Evolutionary conservation across 1,284 basidiomycete genomes (phyloP).

Genomic region (Vanrija sp.): DNA sequence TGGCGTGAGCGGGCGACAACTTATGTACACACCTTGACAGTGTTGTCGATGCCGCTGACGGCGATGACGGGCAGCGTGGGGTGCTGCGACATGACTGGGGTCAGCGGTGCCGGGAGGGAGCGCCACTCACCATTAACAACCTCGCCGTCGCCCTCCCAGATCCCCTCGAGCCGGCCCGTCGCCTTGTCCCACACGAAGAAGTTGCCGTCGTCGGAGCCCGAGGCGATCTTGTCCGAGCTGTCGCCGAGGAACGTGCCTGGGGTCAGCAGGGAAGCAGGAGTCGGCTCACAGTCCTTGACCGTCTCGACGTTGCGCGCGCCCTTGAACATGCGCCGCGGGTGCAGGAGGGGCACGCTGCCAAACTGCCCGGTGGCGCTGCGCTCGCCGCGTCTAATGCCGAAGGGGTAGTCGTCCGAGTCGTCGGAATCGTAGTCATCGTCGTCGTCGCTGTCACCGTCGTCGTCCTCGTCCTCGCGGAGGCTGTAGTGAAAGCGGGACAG

Average conservation of each 20-base stretch:
- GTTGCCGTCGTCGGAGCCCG: conserved; percentile 82
- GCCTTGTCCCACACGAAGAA: conserved; percentile 75
- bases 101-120: not conserved
- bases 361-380: conserved; percentile 25
- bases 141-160: conserved; percentile 74
- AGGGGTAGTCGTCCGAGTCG: conserved; percentile 5
- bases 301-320: conserved; percentile 82
- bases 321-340: conserved; percentile 63
- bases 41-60: conserved; percentile 82
- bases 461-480: conserved; percentile 29
- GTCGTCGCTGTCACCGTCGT: conserved; percentile 18
- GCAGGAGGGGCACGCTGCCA: conserved; percentile 56
- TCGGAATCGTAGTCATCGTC: conserved; percentile 15
- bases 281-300: conserved; percentile 75
- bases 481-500: conserved; percentile 45
- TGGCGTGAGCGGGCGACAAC: not conserved
- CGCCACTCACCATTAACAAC: conserved; percentile 64
- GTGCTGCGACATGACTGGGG: conserved; percentile 66
- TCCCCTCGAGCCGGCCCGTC: conserved; percentile 62
- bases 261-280: not conserved
- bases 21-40: conserved; percentile 65
- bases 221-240: conserved; percentile 69
- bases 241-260: conserved; percentile 80
- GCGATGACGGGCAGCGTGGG: conserved; percentile 74
- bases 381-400: not conserved